A percentile compares a stretch with the other conserved stretches of the same genome.
phyloP scores from a whole-genome alignment of 176 grass and related monocot species.

The Bolboschoenus planiculmis region DNA sequence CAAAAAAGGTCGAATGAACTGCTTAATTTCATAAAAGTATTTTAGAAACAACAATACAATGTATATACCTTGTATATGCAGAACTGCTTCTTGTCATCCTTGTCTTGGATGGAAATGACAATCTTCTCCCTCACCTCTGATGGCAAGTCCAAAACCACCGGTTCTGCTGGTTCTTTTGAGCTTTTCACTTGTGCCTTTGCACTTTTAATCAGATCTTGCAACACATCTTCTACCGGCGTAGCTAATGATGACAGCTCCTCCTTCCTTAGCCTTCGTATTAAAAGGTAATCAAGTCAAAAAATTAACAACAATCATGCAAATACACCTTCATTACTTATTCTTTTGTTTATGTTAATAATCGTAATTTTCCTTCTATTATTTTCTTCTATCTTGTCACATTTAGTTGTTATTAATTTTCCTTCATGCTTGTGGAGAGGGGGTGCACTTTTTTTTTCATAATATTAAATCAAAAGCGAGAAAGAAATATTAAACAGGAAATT shows the following conservation, averaged over 20 bases:
- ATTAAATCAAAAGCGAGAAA: background rate
- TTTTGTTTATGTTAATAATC: background rate
- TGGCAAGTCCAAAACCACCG: constrained; percentile 38
- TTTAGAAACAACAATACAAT: background rate
- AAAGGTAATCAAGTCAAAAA: background rate
- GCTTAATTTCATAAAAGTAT: background rate
- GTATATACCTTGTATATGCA: constrained; percentile 58
- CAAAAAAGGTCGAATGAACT: background rate
- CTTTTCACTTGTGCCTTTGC: constrained; percentile 28
- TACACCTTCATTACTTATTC: background rate
- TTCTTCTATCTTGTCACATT: background rate
- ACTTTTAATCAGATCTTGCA: constrained; percentile 41
- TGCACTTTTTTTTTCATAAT: background rate
- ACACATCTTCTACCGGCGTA: constrained; percentile 40
- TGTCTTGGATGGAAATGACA: constrained; percentile 70
- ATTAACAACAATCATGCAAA: constrained; percentile 4
- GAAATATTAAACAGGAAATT: background rate
- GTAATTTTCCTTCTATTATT: background rate
- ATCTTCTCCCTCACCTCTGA: constrained; percentile 50
- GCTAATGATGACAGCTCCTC: constrained; percentile 37
- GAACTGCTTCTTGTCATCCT: constrained; percentile 44
- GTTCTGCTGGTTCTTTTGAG: constrained; percentile 21
- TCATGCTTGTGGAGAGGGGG: background rate
- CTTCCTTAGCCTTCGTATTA: constrained; percentile 56
- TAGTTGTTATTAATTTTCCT: background rate